Base-by-base conservation (phyloP, 2,329 filamentous ascomycete genomes). In the Neopestalotiopsis sp. region DNA sequence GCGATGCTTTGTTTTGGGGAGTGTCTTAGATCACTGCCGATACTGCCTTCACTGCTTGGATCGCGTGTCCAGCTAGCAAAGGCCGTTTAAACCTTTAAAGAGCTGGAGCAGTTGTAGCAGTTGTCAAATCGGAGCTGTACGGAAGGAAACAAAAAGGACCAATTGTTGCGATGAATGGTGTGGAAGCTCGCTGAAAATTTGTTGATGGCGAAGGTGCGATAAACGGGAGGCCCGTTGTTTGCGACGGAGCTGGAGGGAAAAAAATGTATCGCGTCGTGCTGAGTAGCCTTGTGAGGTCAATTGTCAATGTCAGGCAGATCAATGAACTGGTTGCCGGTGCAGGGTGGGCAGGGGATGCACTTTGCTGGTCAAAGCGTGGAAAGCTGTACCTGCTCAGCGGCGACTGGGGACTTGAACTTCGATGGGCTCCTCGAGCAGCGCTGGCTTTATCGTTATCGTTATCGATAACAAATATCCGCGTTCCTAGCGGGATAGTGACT, bases 1-100 rank as follows among this genome's bases (percentile, higher is more conserved):
- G 73, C 76, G 71, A 68, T 61, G n/a, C n/a, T 17, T 14, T 4
- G 14, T n/a, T 3, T 53, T 13, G n/a, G 20, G 20, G 30, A 5
- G 1, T 30, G 17, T 66, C 13, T 40, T 40, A 4, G 14, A 28
- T 30, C 59, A 17, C 6, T 14, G 57, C 30, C 14, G 59, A 17
- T 20, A 30, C 14, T 61, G 59, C 30, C 32, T 61, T 61, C 20
- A 38, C 28, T 34, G 59, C 13, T 61, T 13, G 59, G 34, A 61
- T 61, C 34, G n/a, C 59, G 32, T 20, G n/a, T 34, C 59, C 28
- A n/a, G 30, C 28, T 17, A 59, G 30, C 57, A 59, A 59, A 59
- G 57, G 57, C 57, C 13, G 57, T 34, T 14, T n/a, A 24, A 24
- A 14, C n/a, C 24, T 59, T 28, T 28, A 24, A n/a, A 34, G 24